Evolutionary conservation across 306 rosid species (phyloP).

Genomic region (Glycyrrhiza uralensis): DNA sequence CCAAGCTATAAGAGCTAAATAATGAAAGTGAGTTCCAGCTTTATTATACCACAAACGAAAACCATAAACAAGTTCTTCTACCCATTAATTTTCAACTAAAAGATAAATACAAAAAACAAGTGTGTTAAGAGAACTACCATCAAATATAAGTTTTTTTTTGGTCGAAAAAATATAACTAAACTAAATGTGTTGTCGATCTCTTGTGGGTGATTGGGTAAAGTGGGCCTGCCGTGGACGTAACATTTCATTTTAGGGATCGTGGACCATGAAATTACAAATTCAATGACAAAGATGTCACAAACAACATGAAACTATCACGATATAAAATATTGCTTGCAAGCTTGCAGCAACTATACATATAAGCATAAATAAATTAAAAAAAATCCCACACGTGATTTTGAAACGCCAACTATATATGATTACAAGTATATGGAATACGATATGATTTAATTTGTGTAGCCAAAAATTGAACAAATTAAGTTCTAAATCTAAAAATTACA

Average conservation of each 20-base stretch:
- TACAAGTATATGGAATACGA: too few relatives aligned
- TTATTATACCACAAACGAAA: not conserved
- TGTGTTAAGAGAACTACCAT: not conserved
- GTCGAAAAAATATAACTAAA: conserved; percentile 7
- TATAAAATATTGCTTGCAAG: too few relatives aligned
- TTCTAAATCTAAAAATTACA: too few relatives aligned
- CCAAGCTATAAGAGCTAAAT: not conserved
- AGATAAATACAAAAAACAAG: not conserved
- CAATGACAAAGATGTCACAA: not conserved
- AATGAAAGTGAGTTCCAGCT: not conserved
- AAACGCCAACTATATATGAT: conserved; percentile 1
- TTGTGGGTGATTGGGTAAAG: not conserved
- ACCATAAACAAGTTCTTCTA: not conserved
- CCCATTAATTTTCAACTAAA: not conserved
- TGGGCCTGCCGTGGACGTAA: not conserved
- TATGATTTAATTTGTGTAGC: not conserved
- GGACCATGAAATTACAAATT: conserved; percentile 15
- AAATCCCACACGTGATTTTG: conserved; percentile 17
- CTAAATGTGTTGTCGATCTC: not conserved
- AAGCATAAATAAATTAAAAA: not conserved
- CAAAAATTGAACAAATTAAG: not conserved
- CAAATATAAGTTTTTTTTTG: too few relatives aligned
- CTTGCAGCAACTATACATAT: too few relatives aligned
- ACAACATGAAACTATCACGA: not conserved
- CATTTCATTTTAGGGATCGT: not conserved